Evolutionary conservation across 352 stramenopile species (phyloP), one percentile per base, ranked within the genome.

Genomic region (Phytopythium litorale): DNA sequence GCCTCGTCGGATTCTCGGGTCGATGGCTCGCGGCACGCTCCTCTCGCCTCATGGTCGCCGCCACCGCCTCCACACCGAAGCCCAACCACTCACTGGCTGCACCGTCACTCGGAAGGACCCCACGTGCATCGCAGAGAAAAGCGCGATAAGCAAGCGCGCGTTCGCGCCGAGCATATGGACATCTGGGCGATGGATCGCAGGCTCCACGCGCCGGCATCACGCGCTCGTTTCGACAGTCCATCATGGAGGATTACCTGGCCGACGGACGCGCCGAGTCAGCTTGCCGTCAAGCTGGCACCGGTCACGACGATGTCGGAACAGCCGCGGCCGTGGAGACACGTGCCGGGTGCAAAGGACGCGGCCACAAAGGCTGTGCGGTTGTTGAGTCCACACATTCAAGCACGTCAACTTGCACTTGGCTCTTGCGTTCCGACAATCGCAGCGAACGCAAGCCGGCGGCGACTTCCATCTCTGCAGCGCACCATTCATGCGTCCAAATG

Each of bases 191-290:
- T 23, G 21, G 46, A 52, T 52, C n/a, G 21, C 7, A 23, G 7
- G 32, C 48, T 18, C 48, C 9, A 54, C 48, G 48, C 48, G 48
- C 48, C 12, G 23, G 48, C 48, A 54, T 54, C 48, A 54, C 48
- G 25, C 48, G 48, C 48, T 18, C 48, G 25, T 3, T 54, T 54
- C 43, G 19, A 11, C 8, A n/a, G 43, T 7, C 6, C 1, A n/a
- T 5, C 9, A 32, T 32, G 28, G 5, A 32, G 28, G 28, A 32
- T 32, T 32, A 32, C 28, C 28, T 32, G 28, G 28, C 28, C 4
- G 7, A 32, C 28, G 28, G 28, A 32, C 28, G 28, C 28, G 28
- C 28, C 28, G 5, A 32, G 28, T 32, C 28, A 32, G 28, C 28
- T 32, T 32, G 28, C 5, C 28, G 28, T 32, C 28, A 32, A 4